Evolutionary conservation across 345 rosid species (phyloP).

Genomic region (Cochlearia excelsa): DNA sequence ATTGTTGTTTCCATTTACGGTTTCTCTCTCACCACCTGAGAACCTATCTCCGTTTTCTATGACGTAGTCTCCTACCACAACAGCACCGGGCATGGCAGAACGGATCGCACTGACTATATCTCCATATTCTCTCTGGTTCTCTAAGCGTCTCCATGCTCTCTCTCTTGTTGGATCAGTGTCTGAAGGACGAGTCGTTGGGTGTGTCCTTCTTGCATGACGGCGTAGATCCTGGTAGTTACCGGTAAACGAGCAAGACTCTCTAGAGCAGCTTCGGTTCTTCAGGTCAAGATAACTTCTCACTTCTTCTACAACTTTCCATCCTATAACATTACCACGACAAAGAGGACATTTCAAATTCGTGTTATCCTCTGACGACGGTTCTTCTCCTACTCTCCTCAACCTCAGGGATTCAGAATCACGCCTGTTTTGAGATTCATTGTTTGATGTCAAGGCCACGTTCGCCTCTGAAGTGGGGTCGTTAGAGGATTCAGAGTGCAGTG

Average conservation of each 20-base stretch:
- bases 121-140: conserved; percentile 72
- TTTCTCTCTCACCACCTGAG: conserved; percentile 18
- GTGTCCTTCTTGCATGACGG: conserved; percentile 79
- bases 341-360: conserved; percentile 61
- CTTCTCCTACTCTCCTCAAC: too few relatives aligned
- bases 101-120: conserved; percentile 85
- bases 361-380: too few relatives aligned
- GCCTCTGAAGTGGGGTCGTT: conserved; percentile 17
- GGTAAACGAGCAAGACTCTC: conserved; percentile 67
- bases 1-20: conserved; percentile 37
- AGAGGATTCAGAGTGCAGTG: conserved; percentile 47
- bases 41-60: conserved; percentile 81
- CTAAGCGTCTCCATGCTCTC: conserved; percentile 76
- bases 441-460: conserved; percentile 41
- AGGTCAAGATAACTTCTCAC: conserved; percentile 72
- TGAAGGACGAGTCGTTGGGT: conserved; percentile 72
- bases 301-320: conserved; percentile 72
- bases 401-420: conserved; percentile 27
- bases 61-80: conserved; percentile 91
- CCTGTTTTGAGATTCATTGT: neutral
- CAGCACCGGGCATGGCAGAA: conserved; percentile 88
- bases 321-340: conserved; percentile 68
- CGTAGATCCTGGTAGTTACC: conserved; percentile 87
- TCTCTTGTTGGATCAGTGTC: conserved; percentile 84
- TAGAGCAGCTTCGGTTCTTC: conserved; percentile 75